These are phyloP conservation scores for Jamesozyma hellenica DNA, from an alignment of 805 yeast species.

Conservation along the genomic window DNA sequence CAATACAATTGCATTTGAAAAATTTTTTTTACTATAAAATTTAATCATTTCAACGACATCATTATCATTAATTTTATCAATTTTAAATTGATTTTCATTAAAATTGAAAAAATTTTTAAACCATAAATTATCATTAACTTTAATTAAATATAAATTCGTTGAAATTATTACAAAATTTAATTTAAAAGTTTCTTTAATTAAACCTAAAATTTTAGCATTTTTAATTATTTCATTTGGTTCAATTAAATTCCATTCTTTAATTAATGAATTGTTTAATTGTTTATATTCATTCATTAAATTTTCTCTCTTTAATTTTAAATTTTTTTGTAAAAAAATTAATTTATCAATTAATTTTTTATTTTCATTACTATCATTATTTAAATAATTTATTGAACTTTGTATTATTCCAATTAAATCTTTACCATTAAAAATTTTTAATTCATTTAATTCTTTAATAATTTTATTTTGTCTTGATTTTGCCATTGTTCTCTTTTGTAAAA, in stretches of 20 bases:
- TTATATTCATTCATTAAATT: conserved; percentile 21
- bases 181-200: conserved; percentile 22
- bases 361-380: conserved; percentile 10
- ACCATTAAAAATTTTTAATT: conserved; percentile 25
- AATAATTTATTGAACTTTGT: conserved; percentile 22
- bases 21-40: background rate
- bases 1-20: background rate
- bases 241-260: conserved; percentile 22
- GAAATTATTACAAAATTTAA: conserved; percentile 22
- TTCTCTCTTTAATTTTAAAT: conserved; percentile 7
- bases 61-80: no score
- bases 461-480: conserved; percentile 14
- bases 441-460: conserved; percentile 15
- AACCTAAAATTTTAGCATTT: conserved; percentile 16
- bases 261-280: conserved; percentile 18
- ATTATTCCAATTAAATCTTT: conserved; percentile 22
- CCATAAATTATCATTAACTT: conserved; percentile 4
- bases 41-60: background rate
- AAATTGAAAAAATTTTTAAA: background rate
- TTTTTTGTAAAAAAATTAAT: background rate
- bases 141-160: conserved; percentile 21
- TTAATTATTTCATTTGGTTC: conserved; percentile 22
- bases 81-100: no score
- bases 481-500: conserved; percentile 15
- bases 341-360: conserved; percentile 5